Evolutionary conservation across 225 moss, liverwort and hornwort species (phyloP).

Genomic region (Bryum argenteum): DNA sequence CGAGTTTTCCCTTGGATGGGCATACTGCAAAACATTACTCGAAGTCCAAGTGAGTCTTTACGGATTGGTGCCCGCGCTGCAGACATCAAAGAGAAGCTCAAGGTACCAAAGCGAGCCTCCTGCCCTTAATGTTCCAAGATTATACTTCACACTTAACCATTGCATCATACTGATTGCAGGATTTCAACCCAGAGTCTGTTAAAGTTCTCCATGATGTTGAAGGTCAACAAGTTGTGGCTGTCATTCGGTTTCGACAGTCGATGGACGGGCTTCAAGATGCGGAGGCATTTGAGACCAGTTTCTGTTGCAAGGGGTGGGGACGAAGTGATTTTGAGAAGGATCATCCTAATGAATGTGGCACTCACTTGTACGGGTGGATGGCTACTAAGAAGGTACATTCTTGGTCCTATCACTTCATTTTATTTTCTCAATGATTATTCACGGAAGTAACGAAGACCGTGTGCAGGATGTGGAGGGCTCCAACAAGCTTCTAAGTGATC

Average conservation of each 20-base stretch:
- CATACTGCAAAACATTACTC: slow-evolving; percentile 63
- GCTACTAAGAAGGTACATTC: slow-evolving; percentile 50
- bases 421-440: slow-evolving; percentile 6
- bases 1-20: slow-evolving; percentile 75
- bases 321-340: slow-evolving; percentile 61
- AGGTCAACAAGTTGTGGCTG: slow-evolving; percentile 54
- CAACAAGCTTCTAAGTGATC: slow-evolving; percentile 34
- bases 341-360: slow-evolving; percentile 29
- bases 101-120: slow-evolving; percentile 33
- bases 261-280: slow-evolving; percentile 75
- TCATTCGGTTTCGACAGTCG: slow-evolving; percentile 58
- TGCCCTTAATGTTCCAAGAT: slow-evolving; percentile 7
- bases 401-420: slow-evolving; percentile 15
- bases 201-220: slow-evolving; percentile 52
- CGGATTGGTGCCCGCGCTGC: slow-evolving; percentile 47
- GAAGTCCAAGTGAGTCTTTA: slow-evolving; percentile 29
- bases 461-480: slow-evolving; percentile 46
- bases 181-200: slow-evolving; percentile 63
- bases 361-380: slow-evolving; percentile 75
- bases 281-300: slow-evolving; percentile 72
- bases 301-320: slow-evolving; percentile 51
- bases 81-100: slow-evolving; percentile 58
- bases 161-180: slow-evolving; percentile 33
- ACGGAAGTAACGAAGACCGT: slow-evolving; percentile 24
- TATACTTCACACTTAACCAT: slow-evolving; percentile 9